A percentile compares a stretch with the other conserved stretches of the same genome.
Conservation (phyloP, 1,284 basidiomycete genomes). For the Ceratobasidium sp. region DNA sequence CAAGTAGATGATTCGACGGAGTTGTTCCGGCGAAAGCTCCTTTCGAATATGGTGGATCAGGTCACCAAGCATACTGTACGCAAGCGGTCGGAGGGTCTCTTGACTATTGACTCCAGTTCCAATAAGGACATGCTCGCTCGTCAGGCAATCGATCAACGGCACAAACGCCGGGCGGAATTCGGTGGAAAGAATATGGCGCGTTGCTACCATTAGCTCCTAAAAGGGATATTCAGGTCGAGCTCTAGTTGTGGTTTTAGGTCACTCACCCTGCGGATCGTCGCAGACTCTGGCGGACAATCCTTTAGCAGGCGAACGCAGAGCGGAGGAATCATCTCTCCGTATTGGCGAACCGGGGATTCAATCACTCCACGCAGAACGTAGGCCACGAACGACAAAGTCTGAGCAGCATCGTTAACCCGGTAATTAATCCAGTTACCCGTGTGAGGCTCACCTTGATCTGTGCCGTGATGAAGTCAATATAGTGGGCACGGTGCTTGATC, state of each 20-base stretch:
- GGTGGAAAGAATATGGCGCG: conserved; percentile 86
- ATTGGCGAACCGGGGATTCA: conserved; percentile 71
- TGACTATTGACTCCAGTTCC: conserved; percentile 81
- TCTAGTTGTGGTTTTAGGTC: not conserved
- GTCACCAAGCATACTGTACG: conserved; percentile 90
- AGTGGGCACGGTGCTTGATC: conserved; percentile 78
- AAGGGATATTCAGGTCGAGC: conserved; percentile 2
- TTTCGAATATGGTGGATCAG: conserved; percentile 88
- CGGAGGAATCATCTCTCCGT: conserved; percentile 81
- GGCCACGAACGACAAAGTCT: conserved; percentile 92
- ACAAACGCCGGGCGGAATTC: conserved; percentile 82
- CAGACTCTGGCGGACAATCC: conserved; percentile 89
- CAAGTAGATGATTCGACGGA: conserved; percentile 80
- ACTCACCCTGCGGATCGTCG: conserved; percentile 76
- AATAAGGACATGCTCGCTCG: conserved; percentile 90
- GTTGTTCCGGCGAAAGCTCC: conserved; percentile 80
- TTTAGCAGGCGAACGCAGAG: conserved; percentile 86
- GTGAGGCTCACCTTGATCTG: conserved; percentile 79
- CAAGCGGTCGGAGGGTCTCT: conserved; percentile 82
- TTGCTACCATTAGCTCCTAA: conserved; percentile 90
- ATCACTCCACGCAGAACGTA: conserved; percentile 76
- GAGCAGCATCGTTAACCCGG: not conserved
- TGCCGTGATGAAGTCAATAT: conserved; percentile 86
- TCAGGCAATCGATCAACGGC: conserved; percentile 84
- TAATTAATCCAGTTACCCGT: no score